Evolutionary conservation across 2,329 filamentous ascomycete genomes (phyloP), one percentile per base, ranked within the genome.

Genomic region (Hymenoscyphus infarciens): DNA sequence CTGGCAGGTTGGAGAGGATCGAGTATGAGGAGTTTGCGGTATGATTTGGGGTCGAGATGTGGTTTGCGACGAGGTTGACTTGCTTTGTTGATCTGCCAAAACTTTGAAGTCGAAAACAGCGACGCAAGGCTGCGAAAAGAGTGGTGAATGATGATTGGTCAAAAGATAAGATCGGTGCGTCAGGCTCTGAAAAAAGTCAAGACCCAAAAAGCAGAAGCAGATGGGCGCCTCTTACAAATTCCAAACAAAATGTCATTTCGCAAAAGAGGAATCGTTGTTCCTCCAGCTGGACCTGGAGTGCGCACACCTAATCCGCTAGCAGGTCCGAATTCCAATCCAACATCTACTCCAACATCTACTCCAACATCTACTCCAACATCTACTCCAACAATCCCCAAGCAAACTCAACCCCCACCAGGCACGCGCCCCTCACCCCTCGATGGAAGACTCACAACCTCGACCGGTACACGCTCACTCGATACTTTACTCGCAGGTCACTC

Each of bases 381-480:
- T 45, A 60, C 54, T 35, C 58, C 49, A 57, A 65, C 70, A 11
- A 19, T 33, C 60, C n/a, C 27, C 7, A 63, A 22, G 64, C 68
- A 56, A 66, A 73, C 60, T 67, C 68, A 56, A 57, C 64, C 39
- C 75, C 73, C 13, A 72, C 77, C 79, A 53, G 87, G 87, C 19
- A 82, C 92, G 25, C 87, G 94, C 57, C 91, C 94, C 16, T 99
- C 95, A 13, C 91, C 93, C 56, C 80, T 96, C 35, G 93, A 97
- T 74, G 94, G 94, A 61, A 87, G 92, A 56, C 82, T 87, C 42
- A 96, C 91, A 7, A 98, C 90, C 1, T 99, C 95, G 0, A 98
- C 95, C 0, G 95, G 95, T 25, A 94, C 92, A 0, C 82, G 86
- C 3, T 96, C 92, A 19, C 80, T 99, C 49, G 95, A 99, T 72